Conservation (phyloP, 345 rosid genomes). For the Tarenaya hassleriana region DNA sequence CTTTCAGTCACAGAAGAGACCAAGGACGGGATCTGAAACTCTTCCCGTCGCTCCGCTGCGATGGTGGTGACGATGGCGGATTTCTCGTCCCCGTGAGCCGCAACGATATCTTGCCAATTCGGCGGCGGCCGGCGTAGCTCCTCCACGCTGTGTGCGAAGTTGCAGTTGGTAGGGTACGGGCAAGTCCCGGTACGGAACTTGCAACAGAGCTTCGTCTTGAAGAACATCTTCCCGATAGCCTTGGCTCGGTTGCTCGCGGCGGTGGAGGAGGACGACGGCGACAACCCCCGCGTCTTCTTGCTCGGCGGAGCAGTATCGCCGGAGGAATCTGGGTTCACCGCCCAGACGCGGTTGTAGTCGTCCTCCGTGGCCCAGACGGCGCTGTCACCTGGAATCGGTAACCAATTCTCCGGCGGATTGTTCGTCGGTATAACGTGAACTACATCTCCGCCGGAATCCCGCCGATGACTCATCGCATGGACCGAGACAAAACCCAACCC, state of each 20-base stretch:
- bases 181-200: conserved; percentile 72
- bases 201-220: conserved; percentile 85
- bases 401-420: conserved; percentile 51
- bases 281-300: conserved; percentile 53
- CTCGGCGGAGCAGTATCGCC: conserved; percentile 42
- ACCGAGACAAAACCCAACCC: conserved; percentile 27
- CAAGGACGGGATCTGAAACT: conserved; percentile 58
- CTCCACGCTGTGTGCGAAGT: conserved; percentile 83
- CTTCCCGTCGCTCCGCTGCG: conserved; percentile 38
- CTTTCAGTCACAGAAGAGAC: conserved; percentile 42
- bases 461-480: conserved; percentile 44
- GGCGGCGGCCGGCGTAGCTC: conserved; percentile 83
- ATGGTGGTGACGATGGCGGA: not conserved
- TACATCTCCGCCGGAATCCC: conserved; percentile 51
- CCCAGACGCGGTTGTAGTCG: conserved; percentile 66
- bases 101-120: conserved; percentile 72
- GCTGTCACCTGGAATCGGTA: conserved; percentile 48
- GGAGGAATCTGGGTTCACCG: conserved; percentile 27
- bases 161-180: conserved; percentile 59
- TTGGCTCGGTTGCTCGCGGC: conserved; percentile 29
- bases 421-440: conserved; percentile 49
- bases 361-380: conserved; percentile 90
- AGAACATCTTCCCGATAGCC: conserved; percentile 69
- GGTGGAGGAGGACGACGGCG: conserved; percentile 37
- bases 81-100: conserved; percentile 59